These are phyloP conservation scores for Ascochyta lentis DNA, from an alignment of 2,329 filamentous ascomycete species.

Conservation along the genomic window DNA sequence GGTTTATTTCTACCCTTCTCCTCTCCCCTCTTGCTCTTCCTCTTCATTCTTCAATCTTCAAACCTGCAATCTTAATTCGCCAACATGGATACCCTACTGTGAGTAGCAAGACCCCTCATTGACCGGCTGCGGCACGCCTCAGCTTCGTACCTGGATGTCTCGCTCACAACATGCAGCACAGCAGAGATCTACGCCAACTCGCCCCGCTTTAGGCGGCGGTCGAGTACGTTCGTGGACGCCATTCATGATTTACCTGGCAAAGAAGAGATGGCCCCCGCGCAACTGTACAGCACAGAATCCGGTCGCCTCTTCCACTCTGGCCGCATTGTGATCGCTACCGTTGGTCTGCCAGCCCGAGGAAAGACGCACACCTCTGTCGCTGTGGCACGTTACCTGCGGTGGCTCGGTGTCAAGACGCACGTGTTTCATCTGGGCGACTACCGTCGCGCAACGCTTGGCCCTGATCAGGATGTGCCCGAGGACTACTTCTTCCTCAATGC, in stretches of 20 bases:
- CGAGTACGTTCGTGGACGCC: constrained; percentile 95
- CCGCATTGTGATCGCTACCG: constrained; percentile 95
- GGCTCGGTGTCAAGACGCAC: constrained; percentile 96
- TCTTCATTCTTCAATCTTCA: constrained; percentile 9
- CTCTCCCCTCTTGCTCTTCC: background rate
- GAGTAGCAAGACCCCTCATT: constrained; percentile 48
- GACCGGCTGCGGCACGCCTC: constrained; percentile 6
- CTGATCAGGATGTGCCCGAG: constrained; percentile 83
- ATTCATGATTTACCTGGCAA: constrained; percentile 93
- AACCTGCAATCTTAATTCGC: constrained; percentile 15
- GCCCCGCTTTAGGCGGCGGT: constrained; percentile 86
- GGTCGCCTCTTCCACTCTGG: constrained; percentile 96
- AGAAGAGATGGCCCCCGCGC: constrained; percentile 85
- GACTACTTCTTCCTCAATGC: constrained; percentile 99
- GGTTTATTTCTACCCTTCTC: constrained; percentile 8
- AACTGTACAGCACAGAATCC: constrained; percentile 98
- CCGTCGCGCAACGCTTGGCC: constrained; percentile 85
- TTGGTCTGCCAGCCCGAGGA: constrained; percentile 90
- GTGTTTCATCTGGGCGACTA: constrained; percentile 99
- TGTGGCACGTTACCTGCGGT: constrained; percentile 90
- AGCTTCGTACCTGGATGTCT: background rate
- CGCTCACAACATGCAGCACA: constrained; percentile 63
- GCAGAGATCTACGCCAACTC: constrained; percentile 92
- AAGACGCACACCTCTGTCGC: constrained; percentile 99
- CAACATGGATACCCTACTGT: constrained; percentile 68